Evolutionary conservation across 257 asterid genomes (phyloP).

Genomic region (Ajuga chamaepitys): DNA sequence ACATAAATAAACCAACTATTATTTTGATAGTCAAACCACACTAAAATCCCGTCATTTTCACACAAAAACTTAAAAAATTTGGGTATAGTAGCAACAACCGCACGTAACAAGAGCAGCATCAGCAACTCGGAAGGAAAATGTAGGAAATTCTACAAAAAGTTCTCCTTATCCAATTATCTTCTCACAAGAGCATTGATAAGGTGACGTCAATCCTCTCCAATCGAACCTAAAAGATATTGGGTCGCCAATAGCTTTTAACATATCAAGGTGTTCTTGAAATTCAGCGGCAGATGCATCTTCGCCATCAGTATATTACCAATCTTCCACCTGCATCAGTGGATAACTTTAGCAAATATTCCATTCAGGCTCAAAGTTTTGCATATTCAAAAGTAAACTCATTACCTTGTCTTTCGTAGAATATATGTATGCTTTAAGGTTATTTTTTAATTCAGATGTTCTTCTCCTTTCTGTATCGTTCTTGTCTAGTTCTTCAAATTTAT

Average conservation of each 20-base stretch:
- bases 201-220: too few species aligned
- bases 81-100: too few species aligned
- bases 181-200: too few species aligned
- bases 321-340: slow-evolving; percentile 67
- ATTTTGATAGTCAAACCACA: too few species aligned
- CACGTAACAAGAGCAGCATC: too few species aligned
- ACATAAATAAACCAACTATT: too few species aligned
- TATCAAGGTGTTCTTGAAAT: slow-evolving; percentile 71
- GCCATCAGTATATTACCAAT: slow-evolving; percentile 97
- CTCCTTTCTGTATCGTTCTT: slow-evolving; percentile 93
- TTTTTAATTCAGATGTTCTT: slow-evolving; percentile 93
- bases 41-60: too few species aligned
- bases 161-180: too few species aligned
- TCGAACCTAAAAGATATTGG: slow-evolving; percentile 89
- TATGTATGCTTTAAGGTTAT: slow-evolving; percentile 87
- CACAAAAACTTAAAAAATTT: too few species aligned
- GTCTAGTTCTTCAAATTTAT: slow-evolving; percentile 71
- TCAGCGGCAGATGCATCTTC: slow-evolving; percentile 96
- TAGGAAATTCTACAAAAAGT: too few species aligned
- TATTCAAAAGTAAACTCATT: slow-evolving; percentile 10
- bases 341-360: neutral
- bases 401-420: slow-evolving; percentile 96
- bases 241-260: slow-evolving; percentile 81
- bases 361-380: neutral
- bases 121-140: too few species aligned